Percentiles rank a stretch among this genome's conserved stretches.
These are phyloP conservation scores for Cymbopogon flexuosus DNA, from an alignment of 202 grass and related monocot genomes.

Conservation along the genomic window DNA sequence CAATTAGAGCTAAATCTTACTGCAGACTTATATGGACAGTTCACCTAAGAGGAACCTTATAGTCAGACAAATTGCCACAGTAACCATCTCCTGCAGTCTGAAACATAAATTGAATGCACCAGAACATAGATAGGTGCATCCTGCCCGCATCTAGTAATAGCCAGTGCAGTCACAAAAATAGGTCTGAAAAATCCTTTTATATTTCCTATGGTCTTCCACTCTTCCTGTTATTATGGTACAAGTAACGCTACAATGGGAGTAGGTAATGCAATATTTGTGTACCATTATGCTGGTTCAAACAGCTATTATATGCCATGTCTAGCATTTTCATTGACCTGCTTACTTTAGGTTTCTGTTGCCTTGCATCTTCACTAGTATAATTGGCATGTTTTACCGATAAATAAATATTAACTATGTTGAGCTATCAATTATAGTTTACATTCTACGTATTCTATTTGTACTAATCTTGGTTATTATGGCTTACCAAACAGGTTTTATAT, in stretches of 20 bases:
- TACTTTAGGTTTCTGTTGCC: not conserved
- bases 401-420: not conserved
- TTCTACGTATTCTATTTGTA: not conserved
- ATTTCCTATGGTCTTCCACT: not conserved
- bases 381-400: not conserved
- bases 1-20: no score
- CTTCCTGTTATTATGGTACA: not conserved
- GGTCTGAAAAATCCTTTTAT: not conserved
- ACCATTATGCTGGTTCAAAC: not conserved
- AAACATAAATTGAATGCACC: no score
- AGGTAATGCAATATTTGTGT: not conserved
- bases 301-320: not conserved
- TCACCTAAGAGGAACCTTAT: no score
- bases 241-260: not conserved
- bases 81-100: no score
- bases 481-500: constrained; percentile 57
- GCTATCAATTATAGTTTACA: not conserved
- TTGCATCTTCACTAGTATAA: not conserved
- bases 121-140: no score
- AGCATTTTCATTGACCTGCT: not conserved
- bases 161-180: not conserved
- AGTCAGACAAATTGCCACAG: no score
- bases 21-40: no score
- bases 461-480: constrained; percentile 1
- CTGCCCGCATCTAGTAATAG: no score